Evolutionary conservation across 768 basidiomycete species (phyloP), one percentile per base, ranked within the genome.

Genomic region (Thelephora ganbajun): DNA sequence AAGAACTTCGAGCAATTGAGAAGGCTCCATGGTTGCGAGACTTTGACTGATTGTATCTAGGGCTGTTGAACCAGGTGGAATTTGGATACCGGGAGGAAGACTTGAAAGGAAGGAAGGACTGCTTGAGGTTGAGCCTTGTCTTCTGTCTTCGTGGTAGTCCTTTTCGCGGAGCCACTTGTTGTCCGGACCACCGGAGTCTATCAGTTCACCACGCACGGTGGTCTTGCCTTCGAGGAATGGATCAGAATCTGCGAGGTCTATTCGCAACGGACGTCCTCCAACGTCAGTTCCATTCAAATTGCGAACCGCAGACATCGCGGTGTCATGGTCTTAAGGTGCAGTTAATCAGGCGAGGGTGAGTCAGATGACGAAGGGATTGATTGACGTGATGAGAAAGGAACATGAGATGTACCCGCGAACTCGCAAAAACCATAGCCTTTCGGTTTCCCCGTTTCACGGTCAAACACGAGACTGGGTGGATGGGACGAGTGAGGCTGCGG

Each of bases 401-500:
- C 39, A 41, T 62, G 59, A 63, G 59, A 70, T 72, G 68, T 76
- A 89, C 87, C 89, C 54, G 83, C 77, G 57, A 88, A 92, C 76
- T 91, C 88, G 70, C 88, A 90, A 59, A 90, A 90, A 18, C 90
- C 91, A 63, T 92, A 94, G 23, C 91, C 91, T 65, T 82, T 83
- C 45, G 91, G 88, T 61, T 93, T 93, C 47, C 89, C 90, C n/a
- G 90, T 91, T 49, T 89, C 88, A 59, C 88, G 71, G 68, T 91
- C 88, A 64, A 85, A 89, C 43, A 90, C 87, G 43, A 91, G 72
- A 62, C 88, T 91, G 50, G 49, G 43, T 43, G 48, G 33, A 5
- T 9, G 46, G 42, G 43, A 33, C 41, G 49, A 43, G 39, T 51
- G 37, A 18, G 12, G 12, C n/a, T 9, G 23, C 11, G 6, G 26